Evolutionary conservation across 2,329 filamentous ascomycete genomes (phyloP).

Genomic region (Dactylonectria estremocensis): DNA sequence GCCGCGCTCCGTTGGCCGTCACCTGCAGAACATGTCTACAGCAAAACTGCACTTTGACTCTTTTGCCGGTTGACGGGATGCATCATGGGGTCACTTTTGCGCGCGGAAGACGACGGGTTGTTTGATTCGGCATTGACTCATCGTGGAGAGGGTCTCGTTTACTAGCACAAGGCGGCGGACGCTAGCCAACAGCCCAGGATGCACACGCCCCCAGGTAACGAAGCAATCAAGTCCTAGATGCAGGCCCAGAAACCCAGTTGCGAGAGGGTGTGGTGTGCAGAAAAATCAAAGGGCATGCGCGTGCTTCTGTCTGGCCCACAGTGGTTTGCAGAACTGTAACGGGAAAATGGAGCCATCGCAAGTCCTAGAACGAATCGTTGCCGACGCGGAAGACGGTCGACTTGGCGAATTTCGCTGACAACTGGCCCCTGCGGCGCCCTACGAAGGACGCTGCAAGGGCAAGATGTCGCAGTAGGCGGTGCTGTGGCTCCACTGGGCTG

Average conservation of each 20-base stretch:
- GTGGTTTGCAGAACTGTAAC: slow-evolving; percentile 37
- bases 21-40: slow-evolving; percentile 11
- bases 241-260: slow-evolving; percentile 7
- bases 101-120: slow-evolving; percentile 14
- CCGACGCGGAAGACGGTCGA: slow-evolving; percentile 8
- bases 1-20: slow-evolving; percentile 2
- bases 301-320: slow-evolving; percentile 35
- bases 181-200: slow-evolving; percentile 18
- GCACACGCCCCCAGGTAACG: slow-evolving; percentile 21
- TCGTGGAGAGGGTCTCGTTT: slow-evolving; percentile 21
- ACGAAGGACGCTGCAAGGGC: slow-evolving; percentile 31
- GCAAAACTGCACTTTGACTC: slow-evolving; percentile 7
- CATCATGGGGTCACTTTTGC: slow-evolving; percentile 42
- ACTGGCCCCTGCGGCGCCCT: slow-evolving; percentile 1
- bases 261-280: slow-evolving; percentile 16
- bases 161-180: slow-evolving; percentile 18
- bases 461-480: slow-evolving; percentile 2
- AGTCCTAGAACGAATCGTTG: slow-evolving; percentile 25
- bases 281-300: slow-evolving; percentile 32
- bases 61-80: slow-evolving; percentile 23
- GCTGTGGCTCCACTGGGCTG: slow-evolving; percentile 12
- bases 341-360: slow-evolving; percentile 1
- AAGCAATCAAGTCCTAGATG: slow-evolving; percentile 31
- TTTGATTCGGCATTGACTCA: slow-evolving; percentile 47
- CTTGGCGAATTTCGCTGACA: slow-evolving; percentile 13